Evolutionary conservation across 2,329 filamentous ascomycete genomes (phyloP), one percentile per base, ranked within the genome.

Genomic region (Colletotrichum tropicicola): DNA sequence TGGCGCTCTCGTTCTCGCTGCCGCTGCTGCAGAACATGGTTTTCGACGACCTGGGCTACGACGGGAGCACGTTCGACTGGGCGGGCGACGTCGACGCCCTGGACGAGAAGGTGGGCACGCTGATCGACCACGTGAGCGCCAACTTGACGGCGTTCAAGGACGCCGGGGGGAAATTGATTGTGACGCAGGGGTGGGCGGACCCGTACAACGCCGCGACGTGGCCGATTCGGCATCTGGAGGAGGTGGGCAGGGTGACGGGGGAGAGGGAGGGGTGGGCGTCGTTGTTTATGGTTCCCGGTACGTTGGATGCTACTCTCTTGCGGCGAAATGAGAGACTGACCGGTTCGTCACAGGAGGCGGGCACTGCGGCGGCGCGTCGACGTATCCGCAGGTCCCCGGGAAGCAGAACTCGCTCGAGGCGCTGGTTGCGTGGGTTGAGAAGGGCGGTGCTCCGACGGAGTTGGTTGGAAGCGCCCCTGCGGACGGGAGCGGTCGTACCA

Each of bases 191-290:
- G 0, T 64, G 48, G 47, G 32, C 56, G 6, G 60, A 64, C 13
- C 60, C 60, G 6, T 54, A 32, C 3, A 64, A 54, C 21, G 60
- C 60, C 3, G 56, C 56, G 7, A 60, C 60, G 6, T 61, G 61
- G 49, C 61, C 49, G 4, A 55, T 55, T 3, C n/a, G 55, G 17
- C 61, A 65, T 9, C n/a, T 55, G 5, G 64, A 70, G 6, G 75
- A 78, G 58, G 70, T 78, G 6, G 70, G 72, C n/a, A 73, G 72
- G 44, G 68, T 73, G 5, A 73, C 68, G 5, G 69, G 56, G 9
- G 57, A 32, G 3, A 5, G 49, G 9, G 17, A 44, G 0, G 61
- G 55, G 2, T 65, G 61, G 56, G 25, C 45, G 4, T 54, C 61
- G 1, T 3, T 65, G 9, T 61, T 65, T 4, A 65, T 61, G 56